phyloP scores from a whole-genome alignment of 495 filamentous ascomycete species.

The Cryomyces minteri region DNA sequence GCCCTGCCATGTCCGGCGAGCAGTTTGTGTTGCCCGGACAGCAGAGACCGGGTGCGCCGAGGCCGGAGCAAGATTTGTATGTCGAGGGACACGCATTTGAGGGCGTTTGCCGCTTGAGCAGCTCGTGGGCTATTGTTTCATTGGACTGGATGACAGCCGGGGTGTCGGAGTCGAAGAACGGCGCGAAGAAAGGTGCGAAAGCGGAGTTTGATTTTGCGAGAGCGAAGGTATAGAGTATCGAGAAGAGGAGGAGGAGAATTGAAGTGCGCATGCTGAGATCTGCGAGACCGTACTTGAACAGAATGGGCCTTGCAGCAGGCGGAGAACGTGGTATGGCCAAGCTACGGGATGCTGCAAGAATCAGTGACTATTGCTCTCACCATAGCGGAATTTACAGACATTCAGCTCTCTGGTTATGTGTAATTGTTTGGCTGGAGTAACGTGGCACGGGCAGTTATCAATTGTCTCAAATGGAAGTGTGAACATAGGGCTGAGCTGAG shows the following conservation, averaged over 20 bases:
- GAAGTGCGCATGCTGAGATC: constrained; percentile 7
- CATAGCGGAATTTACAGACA: no score
- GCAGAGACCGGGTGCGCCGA: constrained; percentile 34
- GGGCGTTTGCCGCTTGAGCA: constrained; percentile 8
- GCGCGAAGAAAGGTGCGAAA: constrained; percentile 2
- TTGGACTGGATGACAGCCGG: constrained; percentile 6
- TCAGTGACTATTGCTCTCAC: no score
- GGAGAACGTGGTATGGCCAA: background rate
- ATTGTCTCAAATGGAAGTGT: no score
- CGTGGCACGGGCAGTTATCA: no score
- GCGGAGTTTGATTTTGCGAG: constrained; percentile 3
- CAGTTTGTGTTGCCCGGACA: constrained; percentile 35
- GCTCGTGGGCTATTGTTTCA: constrained; percentile 7
- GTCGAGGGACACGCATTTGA: constrained; percentile 25
- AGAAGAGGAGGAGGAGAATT: constrained; percentile 1
- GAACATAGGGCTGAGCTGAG: no score
- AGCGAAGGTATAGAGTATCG: constrained; percentile 4
- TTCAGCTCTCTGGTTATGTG: no score
- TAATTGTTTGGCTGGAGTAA: no score
- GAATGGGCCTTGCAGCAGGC: constrained; percentile 6
- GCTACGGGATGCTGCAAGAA: no score
- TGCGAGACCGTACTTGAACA: background rate
- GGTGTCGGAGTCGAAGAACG: constrained; percentile 4
- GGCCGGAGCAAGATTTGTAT: constrained; percentile 31
- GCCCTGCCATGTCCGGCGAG: constrained; percentile 34